Conservation (phyloP, 1,139 yeast species). For the Magnusiomyces tetraspermus region DNA sequence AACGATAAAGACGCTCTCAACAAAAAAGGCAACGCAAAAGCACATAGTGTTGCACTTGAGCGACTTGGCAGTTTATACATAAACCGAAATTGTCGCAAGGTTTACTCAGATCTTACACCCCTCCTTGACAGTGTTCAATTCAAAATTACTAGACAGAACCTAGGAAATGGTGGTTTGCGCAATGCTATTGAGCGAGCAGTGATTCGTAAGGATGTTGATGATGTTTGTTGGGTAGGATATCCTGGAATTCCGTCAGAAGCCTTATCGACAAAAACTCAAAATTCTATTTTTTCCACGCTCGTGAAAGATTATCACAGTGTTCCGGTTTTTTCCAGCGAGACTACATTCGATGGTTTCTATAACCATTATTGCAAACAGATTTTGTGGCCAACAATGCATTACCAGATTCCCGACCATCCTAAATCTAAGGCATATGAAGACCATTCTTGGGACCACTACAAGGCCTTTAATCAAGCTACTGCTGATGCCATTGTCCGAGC, state of each 20-base stretch:
- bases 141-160: conserved; percentile 56
- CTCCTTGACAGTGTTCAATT: conserved; percentile 69
- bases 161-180: conserved; percentile 81
- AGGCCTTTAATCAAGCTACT: conserved; percentile 60
- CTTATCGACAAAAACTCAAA: conserved; percentile 48
- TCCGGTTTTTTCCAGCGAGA: conserved; percentile 66
- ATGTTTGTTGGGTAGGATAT: conserved; percentile 76
- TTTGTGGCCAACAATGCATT: conserved; percentile 94
- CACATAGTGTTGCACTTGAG: neutral
- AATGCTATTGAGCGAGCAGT: conserved; percentile 71
- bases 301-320: conserved; percentile 51
- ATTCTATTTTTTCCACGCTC: conserved; percentile 21
- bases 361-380: conserved; percentile 85
- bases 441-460: conserved; percentile 85
- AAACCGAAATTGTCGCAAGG: neutral
- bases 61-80: neutral
- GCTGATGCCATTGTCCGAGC: conserved; percentile 65
- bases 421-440: conserved; percentile 91
- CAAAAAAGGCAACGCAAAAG: neutral
- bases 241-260: conserved; percentile 85
- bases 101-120: conserved; percentile 9
- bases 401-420: conserved; percentile 93
- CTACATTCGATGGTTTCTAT: conserved; percentile 81
- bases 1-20: neutral
- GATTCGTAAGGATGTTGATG: conserved; percentile 39